Base-by-base conservation (phyloP, 1,139 yeast species). In the Pichia sp. region DNA sequence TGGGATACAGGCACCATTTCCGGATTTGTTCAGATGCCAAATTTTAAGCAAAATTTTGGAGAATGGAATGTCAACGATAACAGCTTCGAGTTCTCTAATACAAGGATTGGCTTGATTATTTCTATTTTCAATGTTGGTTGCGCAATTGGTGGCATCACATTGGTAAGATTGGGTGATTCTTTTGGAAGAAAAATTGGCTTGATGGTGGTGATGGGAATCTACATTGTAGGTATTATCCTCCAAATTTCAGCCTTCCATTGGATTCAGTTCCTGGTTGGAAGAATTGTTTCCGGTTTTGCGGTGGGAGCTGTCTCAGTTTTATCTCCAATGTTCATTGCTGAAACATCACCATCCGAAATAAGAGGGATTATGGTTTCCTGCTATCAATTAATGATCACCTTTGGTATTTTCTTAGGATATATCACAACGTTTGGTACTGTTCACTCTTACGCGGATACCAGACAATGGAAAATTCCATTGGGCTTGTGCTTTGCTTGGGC, bases 1-100 rank as follows among this genome's bases (percentile, higher is more conserved):
- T 84, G 83, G 78, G 90, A 84, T 70, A 83, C 89, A 26, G 90
- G 90, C 70, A 82, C 88, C 58, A 84, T 85, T 62, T 79, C 86
- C 42, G 95, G 95, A 60, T 82, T 85, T 63, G 76, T 85, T 63
- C 83, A 82, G 62, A 83, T 84, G 87, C 68, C 77, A 2, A 80
- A 79, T 60, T 88, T 83, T 64, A 73, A 70, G 52, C 62, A 67
- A 45, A 72, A 77, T 55, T 85, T 85, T 60, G 82, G 81, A 50
- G 75, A 76, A 46, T 61, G 57, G n/a, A 60, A 63, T 48, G 2
- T 9, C n/a, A 67, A 70, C 58, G 67, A 78, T 50, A 71, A 79
- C 30, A 74, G 21, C 2, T 54, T 43, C 34, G 52, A 50, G 6
- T 48, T 57, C 22, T 47, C 58, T 2, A 41, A 49, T 4, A 49